phyloP scores from a whole-genome alignment of 768 basidiomycete species.

The Serendipita sp. region DNA sequence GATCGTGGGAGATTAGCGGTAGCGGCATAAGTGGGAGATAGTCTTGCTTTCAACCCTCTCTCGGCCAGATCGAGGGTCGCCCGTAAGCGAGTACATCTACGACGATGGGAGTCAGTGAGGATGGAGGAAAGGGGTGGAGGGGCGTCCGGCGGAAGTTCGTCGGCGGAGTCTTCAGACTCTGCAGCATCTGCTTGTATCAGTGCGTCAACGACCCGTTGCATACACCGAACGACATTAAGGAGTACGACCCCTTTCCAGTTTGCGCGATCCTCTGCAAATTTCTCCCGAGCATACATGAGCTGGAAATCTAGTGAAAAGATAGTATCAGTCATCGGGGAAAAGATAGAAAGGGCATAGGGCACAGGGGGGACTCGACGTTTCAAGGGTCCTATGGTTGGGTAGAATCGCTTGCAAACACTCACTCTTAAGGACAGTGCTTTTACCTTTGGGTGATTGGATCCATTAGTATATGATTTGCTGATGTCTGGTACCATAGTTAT shows the following conservation, averaged over 20 bases:
- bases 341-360: background rate
- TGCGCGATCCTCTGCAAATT: conserved; percentile 9
- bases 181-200: conserved; percentile 3
- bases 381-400: background rate
- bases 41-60: background rate
- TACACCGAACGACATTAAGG: conserved; percentile 14
- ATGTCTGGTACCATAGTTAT: background rate
- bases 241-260: conserved; percentile 13
- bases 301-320: conserved; percentile 7
- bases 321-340: background rate
- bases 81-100: background rate
- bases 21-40: background rate
- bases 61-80: background rate
- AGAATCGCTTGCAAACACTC: background rate
- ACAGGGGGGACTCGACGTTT: background rate
- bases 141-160: conserved; percentile 1
- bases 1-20: background rate
- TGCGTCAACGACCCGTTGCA: conserved; percentile 13
- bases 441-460: background rate
- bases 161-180: background rate
- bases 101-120: background rate
- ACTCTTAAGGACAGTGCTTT: conserved; percentile 4
- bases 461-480: background rate
- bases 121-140: background rate
- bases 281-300: conserved; percentile 10